Percentiles rank a stretch among this genome's conserved stretches.
Evolutionary conservation across 2,329 filamentous ascomycete species (phyloP).

Genomic region (Paramyrothecium sp.): DNA sequence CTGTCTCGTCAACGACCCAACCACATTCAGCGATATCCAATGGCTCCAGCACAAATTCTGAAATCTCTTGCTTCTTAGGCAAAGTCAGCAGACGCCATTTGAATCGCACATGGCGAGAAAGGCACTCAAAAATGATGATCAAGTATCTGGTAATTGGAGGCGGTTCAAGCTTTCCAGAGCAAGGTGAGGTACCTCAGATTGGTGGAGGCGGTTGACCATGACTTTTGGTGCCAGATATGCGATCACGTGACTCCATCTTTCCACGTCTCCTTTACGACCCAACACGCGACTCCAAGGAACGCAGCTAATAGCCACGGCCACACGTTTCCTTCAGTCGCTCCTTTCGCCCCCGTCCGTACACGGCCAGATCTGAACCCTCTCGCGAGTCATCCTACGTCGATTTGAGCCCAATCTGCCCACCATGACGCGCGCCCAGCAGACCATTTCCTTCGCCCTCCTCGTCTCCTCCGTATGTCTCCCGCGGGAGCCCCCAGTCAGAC

Average conservation of each 20-base stretch:
- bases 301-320: background rate
- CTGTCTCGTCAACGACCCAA: too few relatives aligned
- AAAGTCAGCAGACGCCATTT: too few relatives aligned
- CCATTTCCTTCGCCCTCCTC: constrained; percentile 82
- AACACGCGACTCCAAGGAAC: background rate
- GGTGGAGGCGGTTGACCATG: too few relatives aligned
- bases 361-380: background rate
- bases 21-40: too few relatives aligned
- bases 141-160: too few relatives aligned
- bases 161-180: too few relatives aligned
- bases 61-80: too few relatives aligned
- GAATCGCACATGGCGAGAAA: too few relatives aligned
- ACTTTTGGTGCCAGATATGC: too few relatives aligned
- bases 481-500: background rate
- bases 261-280: constrained; percentile 1
- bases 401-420: constrained; percentile 26
- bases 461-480: constrained; percentile 72
- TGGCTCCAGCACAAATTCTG: too few relatives aligned
- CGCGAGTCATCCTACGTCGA: background rate
- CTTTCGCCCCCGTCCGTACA: background rate
- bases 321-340: background rate
- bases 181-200: too few relatives aligned
- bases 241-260: background rate
- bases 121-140: too few relatives aligned
- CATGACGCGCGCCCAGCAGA: constrained; percentile 95